These are phyloP conservation scores for Usnea hakonensis DNA, from an alignment of 495 filamentous ascomycete genomes.

Conservation along the genomic window DNA sequence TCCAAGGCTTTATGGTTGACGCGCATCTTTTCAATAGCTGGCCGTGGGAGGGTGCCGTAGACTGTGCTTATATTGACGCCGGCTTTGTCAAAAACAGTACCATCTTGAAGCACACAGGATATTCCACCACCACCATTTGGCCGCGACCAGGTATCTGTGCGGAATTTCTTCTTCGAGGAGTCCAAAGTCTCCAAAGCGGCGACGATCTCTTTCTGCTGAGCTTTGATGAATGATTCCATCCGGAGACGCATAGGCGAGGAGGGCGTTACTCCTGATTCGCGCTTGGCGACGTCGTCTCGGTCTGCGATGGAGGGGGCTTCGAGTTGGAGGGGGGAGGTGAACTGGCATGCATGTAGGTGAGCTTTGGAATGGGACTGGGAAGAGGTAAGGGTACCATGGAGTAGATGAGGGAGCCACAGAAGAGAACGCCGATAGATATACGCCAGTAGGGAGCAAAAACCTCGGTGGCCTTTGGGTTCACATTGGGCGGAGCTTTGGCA, in stretches of 20 bases:
- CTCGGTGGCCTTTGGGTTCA: slow-evolving; percentile 20
- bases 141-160: slow-evolving; percentile 77
- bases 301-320: slow-evolving; percentile 63
- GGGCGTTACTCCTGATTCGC: slow-evolving; percentile 52
- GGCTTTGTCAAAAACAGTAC: slow-evolving; percentile 96
- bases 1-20: slow-evolving; percentile 89
- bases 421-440: slow-evolving; percentile 52
- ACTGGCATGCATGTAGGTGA: slow-evolving; percentile 30
- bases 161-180: slow-evolving; percentile 63
- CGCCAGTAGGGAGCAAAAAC: slow-evolving; percentile 49
- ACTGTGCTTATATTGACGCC: slow-evolving; percentile 93
- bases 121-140: slow-evolving; percentile 79
- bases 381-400: slow-evolving; percentile 48
- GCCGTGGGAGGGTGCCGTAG: slow-evolving; percentile 81
- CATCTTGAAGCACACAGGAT: slow-evolving; percentile 90
- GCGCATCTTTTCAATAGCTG: slow-evolving; percentile 88
- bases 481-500: background rate
- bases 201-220: slow-evolving; percentile 82
- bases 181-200: slow-evolving; percentile 72
- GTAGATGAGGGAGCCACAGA: slow-evolving; percentile 56
- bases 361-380: background rate
- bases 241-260: slow-evolving; percentile 91
- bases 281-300: slow-evolving; percentile 57
- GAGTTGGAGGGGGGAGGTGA: slow-evolving; percentile 40
- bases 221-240: slow-evolving; percentile 93